Evolutionary conservation across 352 stramenopile genomes (phyloP).

Genomic region (Phytophthora lateralis): DNA sequence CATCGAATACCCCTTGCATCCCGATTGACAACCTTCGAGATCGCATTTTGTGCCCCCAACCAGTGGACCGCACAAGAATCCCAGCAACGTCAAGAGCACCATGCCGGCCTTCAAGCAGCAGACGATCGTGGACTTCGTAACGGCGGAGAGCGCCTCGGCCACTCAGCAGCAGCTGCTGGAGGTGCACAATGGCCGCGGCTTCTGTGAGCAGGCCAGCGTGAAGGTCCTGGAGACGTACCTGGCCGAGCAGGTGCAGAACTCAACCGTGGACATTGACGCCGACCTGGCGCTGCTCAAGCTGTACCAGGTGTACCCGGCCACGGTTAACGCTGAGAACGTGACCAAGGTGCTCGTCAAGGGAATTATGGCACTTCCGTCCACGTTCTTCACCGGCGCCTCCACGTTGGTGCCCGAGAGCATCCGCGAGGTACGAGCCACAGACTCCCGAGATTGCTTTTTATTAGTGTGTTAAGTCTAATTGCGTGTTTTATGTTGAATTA

Average conservation of each 20-base stretch:
- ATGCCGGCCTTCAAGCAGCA: constrained; percentile 74
- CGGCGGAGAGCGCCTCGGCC: constrained; percentile 39
- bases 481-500: neutral
- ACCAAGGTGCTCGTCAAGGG: constrained; percentile 76
- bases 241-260: constrained; percentile 70
- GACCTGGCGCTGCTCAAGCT: constrained; percentile 85
- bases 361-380: constrained; percentile 65
- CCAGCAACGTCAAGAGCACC: constrained; percentile 21
- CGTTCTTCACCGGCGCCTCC: constrained; percentile 79
- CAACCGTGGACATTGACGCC: constrained; percentile 73
- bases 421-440: constrained; percentile 51
- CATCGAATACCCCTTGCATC: constrained; percentile 4
- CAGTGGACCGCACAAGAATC: constrained; percentile 28
- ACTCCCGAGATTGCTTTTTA: neutral
- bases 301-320: constrained; percentile 75
- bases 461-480: constrained; percentile 9
- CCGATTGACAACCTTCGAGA: constrained; percentile 6
- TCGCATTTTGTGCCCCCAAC: constrained; percentile 32
- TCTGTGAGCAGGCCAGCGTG: constrained; percentile 58
- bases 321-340: constrained; percentile 61
- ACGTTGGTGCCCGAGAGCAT: constrained; percentile 73
- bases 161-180: constrained; percentile 67
- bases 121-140: constrained; percentile 69
- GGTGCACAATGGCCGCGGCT: constrained; percentile 48
- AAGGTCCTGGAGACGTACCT: constrained; percentile 71